Base-by-base conservation (phyloP, 139 green algal genomes). In the Marvania coccoides region DNA sequence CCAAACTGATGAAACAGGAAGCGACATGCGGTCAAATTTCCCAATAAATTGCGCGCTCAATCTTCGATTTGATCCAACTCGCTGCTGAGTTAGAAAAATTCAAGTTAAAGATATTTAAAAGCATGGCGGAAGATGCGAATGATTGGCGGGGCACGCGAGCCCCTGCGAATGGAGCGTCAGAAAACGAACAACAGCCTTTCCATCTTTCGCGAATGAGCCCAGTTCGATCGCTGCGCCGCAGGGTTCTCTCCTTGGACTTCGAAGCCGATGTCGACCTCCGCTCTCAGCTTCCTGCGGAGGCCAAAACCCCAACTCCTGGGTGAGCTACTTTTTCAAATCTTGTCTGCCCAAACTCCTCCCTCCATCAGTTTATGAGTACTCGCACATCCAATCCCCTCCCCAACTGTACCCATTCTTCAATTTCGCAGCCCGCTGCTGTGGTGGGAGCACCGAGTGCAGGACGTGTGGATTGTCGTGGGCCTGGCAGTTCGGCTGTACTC, bases 401-500 rank as follows among this genome's bases (percentile, higher is more conserved):
- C 53, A 4, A 48, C 53, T 23, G 53, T 48, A n/a, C 31, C 53
- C 9, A 33, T 61, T 8, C 23, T 61, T 8, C 53, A 15, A 3
- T 63, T 64, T n/a, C n/a, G 28, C 59, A 66, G 59, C 19, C 13
- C 26, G 13, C 37, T 56, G 13, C 14, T 58, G n/a, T 28, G 37
- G 54, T 28, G 38, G 8, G 15, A 48, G 24, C 59, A 24, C 9
- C 9, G 35, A 3, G 23, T 66, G 33, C 42, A 26, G 8, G 59
- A 66, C 38, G 14, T 53, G 6, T 54, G 23, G 13, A 15, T 53
- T 10, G 13, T 66, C 9, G 23, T 45, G 6, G 13, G 14, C 9
- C 59, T 79, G 12, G 72, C 72, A 7, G 47, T 28, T 6, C 46
- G 36, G 33, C 51, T 79, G 23, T 79, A 65, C 34, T 47, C 45